phyloP scores from a whole-genome alignment of 2,329 filamentous ascomycete species.

The Chalaropsis thielavioides region DNA sequence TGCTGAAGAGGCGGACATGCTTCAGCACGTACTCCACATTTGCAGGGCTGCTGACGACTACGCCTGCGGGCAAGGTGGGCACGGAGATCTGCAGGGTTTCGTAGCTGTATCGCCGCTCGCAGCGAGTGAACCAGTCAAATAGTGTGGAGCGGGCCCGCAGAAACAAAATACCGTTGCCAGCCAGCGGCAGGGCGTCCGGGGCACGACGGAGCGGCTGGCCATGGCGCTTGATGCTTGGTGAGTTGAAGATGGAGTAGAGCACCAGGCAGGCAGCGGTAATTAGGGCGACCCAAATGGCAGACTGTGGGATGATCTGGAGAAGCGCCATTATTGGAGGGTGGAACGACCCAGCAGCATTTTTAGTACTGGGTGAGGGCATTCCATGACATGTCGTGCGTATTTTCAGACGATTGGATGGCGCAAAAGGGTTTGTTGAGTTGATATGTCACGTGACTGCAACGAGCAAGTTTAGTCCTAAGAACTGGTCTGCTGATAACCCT shows the following conservation, averaged over 20 bases:
- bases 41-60: conserved; percentile 46
- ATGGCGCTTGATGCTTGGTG: conserved; percentile 22
- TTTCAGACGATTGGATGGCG: background rate
- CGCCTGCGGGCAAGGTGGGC: conserved; percentile 45
- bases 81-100: conserved; percentile 50
- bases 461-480: no score
- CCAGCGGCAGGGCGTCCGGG: conserved; percentile 38
- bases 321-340: background rate
- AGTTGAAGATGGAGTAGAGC: conserved; percentile 39
- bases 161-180: conserved; percentile 48
- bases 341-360: background rate
- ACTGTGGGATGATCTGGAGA: background rate
- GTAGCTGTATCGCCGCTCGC: conserved; percentile 40
- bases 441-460: background rate
- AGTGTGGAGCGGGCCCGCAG: conserved; percentile 44
- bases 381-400: background rate
- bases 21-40: conserved; percentile 50
- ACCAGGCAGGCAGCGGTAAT: conserved; percentile 21
- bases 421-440: background rate
- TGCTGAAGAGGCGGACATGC: conserved; percentile 44
- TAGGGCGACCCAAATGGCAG: background rate
- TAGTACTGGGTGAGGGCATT: background rate
- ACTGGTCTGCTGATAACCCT: no score
- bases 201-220: conserved; percentile 21
- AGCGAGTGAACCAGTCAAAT: conserved; percentile 47